Conservation (phyloP, 129 eudicot species). For the Arctium lappa region DNA sequence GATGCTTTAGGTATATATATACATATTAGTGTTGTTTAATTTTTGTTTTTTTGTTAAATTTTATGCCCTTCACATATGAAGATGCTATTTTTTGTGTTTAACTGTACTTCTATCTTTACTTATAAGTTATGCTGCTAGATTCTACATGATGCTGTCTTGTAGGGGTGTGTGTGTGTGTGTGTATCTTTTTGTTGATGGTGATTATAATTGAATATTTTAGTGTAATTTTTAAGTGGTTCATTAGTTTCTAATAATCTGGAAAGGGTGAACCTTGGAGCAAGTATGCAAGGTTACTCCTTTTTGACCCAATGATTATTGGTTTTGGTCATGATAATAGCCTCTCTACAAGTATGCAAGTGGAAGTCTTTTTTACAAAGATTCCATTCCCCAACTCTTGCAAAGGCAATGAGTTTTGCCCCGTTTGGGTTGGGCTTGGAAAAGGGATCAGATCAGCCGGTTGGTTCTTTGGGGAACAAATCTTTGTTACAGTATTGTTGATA, state of each 20-base stretch:
- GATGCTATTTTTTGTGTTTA: background rate
- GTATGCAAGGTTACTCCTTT: background rate
- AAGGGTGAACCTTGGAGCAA: background rate
- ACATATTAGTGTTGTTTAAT: background rate
- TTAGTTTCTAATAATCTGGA: too few species aligned
- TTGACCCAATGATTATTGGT: background rate
- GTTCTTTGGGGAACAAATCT: background rate
- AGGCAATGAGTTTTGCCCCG: too few species aligned
- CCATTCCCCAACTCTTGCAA: too few species aligned
- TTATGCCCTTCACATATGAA: background rate
- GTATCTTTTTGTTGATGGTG: background rate
- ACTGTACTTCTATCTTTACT: too few species aligned
- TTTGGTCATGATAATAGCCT: too few species aligned
- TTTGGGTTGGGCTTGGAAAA: background rate
- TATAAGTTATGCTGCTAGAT: background rate
- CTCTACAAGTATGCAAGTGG: too few species aligned
- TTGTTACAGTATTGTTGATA: background rate
- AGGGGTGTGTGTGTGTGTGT: too few species aligned
- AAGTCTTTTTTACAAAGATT: too few species aligned
- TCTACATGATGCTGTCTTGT: background rate
- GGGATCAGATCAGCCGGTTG: background rate
- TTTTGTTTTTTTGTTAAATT: background rate
- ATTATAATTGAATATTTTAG: background rate
- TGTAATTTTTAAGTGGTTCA: background rate
- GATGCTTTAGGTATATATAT: conserved; percentile 70